These are phyloP conservation scores for Hypomyces perniciosus DNA, from an alignment of 2,329 filamentous ascomycete genomes.

Conservation along the genomic window DNA sequence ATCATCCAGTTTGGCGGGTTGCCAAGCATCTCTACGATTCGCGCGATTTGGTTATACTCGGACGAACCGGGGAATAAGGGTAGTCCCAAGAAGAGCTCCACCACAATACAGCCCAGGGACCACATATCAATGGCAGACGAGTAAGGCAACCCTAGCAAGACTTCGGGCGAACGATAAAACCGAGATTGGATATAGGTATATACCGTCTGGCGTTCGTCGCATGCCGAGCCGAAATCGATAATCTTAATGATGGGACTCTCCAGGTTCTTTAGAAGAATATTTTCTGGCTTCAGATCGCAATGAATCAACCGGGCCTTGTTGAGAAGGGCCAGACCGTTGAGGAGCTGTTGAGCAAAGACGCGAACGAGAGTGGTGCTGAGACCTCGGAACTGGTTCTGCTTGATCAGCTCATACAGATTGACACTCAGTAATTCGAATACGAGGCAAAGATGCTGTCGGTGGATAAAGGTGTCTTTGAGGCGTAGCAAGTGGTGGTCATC, in stretches of 20 bases:
- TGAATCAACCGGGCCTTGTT: conserved; percentile 97
- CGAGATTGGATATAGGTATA: conserved; percentile 99
- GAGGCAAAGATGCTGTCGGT: conserved; percentile 90
- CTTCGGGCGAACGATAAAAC: conserved; percentile 96
- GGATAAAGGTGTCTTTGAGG: conserved; percentile 96
- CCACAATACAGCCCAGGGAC: conserved; percentile 97
- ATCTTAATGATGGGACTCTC: conserved; percentile 99
- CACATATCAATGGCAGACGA: conserved; percentile 99
- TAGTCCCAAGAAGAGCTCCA: conserved; percentile 91
- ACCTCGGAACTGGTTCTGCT: conserved; percentile 98
- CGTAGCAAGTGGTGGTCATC: conserved; percentile 94
- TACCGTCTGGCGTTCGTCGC: conserved; percentile 95
- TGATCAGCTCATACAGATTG: conserved; percentile 97
- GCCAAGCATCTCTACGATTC: conserved; percentile 97
- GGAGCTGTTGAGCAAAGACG: conserved; percentile 92
- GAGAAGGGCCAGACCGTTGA: conserved; percentile 84
- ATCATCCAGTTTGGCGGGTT: conserved; percentile 98
- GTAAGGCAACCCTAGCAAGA: conserved; percentile 90
- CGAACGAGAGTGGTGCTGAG: conserved; percentile 94
- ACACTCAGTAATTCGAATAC: conserved; percentile 96
- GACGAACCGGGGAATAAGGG: conserved; percentile 95
- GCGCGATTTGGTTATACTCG: conserved; percentile 96
- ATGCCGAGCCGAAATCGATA: conserved; percentile 98
- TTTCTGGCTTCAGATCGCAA: conserved; percentile 96
- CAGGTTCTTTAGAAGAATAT: conserved; percentile 94